These are phyloP conservation scores for Neohortaea acidophila DNA, from an alignment of 495 filamentous ascomycete species.

Conservation along the genomic window DNA sequence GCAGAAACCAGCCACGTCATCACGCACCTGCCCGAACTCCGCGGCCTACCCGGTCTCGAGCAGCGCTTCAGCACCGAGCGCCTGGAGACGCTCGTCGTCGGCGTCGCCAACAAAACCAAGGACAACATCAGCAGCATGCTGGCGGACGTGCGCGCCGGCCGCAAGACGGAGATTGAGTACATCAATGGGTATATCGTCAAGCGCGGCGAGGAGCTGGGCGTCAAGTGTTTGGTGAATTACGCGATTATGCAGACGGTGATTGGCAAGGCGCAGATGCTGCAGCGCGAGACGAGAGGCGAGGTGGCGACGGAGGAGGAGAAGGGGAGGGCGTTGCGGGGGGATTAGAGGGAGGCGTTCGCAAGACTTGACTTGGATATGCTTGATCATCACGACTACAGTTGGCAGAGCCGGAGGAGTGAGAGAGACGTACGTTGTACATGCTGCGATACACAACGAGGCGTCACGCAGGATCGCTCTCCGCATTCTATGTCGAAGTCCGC, in stretches of 20 bases:
- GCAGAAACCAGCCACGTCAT: slow-evolving; percentile 51
- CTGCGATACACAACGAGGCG: too few species aligned
- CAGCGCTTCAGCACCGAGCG: slow-evolving; percentile 41
- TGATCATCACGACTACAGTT: too few species aligned
- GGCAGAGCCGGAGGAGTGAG: too few species aligned
- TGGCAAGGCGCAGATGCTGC: slow-evolving; percentile 33
- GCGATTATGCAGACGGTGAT: slow-evolving; percentile 47
- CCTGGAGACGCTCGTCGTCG: slow-evolving; percentile 39
- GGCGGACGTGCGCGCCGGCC: slow-evolving; percentile 51
- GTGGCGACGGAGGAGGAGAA: slow-evolving; percentile 16
- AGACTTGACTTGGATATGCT: too few species aligned
- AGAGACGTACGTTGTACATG: too few species aligned
- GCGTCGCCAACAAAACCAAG: slow-evolving; percentile 44
- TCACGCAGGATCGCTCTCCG: too few species aligned
- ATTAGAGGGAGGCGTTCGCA: too few species aligned
- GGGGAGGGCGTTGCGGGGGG: too few species aligned
- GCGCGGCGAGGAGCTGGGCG: slow-evolving; percentile 50
- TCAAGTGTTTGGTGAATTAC: slow-evolving; percentile 52
- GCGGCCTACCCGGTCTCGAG: slow-evolving; percentile 40
- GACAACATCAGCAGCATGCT: slow-evolving; percentile 67
- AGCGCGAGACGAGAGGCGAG: slow-evolving; percentile 25
- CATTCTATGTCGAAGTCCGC: too few species aligned
- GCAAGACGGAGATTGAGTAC: slow-evolving; percentile 62
- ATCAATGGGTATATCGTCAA: slow-evolving; percentile 73
- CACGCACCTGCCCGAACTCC: slow-evolving; percentile 50